Base-by-base conservation (phyloP, 768 basidiomycete species). In the Hypholoma sublateritium region DNA sequence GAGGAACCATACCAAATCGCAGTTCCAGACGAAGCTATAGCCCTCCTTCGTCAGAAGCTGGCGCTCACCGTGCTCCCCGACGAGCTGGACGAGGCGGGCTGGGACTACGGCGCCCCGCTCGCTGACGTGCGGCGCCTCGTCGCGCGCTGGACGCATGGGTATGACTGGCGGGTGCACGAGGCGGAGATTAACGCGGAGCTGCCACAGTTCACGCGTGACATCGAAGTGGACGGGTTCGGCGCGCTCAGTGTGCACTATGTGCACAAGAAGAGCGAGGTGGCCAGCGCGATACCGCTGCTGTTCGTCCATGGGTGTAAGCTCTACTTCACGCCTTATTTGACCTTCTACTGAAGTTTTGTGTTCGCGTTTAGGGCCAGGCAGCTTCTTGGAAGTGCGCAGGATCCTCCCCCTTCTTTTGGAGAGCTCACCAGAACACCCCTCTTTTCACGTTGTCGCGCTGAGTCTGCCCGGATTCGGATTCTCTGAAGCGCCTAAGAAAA, bases 401-500 rank as follows among this genome's bases (percentile, higher is more conserved):
- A 67, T 88, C 3, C 69, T 88, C 0, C 81, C 85, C 0, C 62
- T 85, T 9, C 70, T 89, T 54, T 72, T 77, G 0, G 63, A 74
- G 16, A 70, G 70, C 0, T 74, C 78, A 3, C 55, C 71, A 4
- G 74, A 78, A 0, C 72, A 80, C 36, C 83, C 83, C 1, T 77
- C 74, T 32, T 86, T 87, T 62, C 86, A 88, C 55, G 83, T 87
- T 19, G 84, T 89, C 1, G 82, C 80, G 0, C 60, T 79, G 5
- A 81, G 84, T 60, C 60, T 88, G 2, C 86, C 87, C 7, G 84
- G 83, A 0, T 88, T 69, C 68, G 87, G 84, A 0, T 87, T 87
- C 66, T 86, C 85, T 0, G 74, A 82, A 11, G 80, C 76, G 1
- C 78, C 82, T 2, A 74, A 63, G 39, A 82, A 80, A 62, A 74